Percentiles rank a stretch among this genome's conserved stretches.
phyloP scores from a whole-genome alignment of 129 eudicot genomes.

The Glebionis coronaria region DNA sequence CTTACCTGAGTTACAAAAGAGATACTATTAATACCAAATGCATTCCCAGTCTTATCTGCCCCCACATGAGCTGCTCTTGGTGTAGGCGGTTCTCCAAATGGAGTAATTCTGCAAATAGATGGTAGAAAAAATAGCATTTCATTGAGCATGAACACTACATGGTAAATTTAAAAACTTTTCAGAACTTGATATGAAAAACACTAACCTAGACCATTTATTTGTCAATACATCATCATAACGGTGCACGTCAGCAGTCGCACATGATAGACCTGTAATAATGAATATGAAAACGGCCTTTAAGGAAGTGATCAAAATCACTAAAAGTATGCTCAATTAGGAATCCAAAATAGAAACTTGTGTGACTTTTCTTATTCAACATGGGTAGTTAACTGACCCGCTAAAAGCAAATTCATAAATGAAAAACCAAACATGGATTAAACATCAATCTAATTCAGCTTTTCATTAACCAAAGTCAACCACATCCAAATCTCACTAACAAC shows the following conservation, averaged over 20 bases:
- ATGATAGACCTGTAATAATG: constrained; percentile 79
- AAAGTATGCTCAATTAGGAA: constrained; percentile 12
- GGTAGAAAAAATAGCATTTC: constrained; percentile 6
- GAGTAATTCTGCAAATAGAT: constrained; percentile 65
- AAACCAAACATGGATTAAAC: constrained; percentile 10
- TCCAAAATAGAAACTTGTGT: constrained; percentile 12
- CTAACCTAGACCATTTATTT: constrained; percentile 97
- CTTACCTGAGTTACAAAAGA: too few species aligned
- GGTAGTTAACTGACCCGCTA: not conserved
- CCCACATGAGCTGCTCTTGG: constrained; percentile 99
- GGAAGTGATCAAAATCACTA: constrained; percentile 19
- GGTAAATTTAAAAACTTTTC: not conserved
- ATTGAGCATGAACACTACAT: not conserved
- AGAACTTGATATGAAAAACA: constrained; percentile 2
- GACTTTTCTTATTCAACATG: not conserved
- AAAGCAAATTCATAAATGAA: constrained; percentile 1
- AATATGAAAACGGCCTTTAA: constrained; percentile 20
- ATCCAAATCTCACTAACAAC: constrained; percentile 23
- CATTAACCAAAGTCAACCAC: constrained; percentile 18
- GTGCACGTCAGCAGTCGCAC: constrained; percentile 98
- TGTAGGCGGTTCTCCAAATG: constrained; percentile 97
- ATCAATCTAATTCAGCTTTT: constrained; percentile 13
- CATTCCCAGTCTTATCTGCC: too few species aligned
- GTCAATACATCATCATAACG: constrained; percentile 87
- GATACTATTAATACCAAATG: too few species aligned